Evolutionary conservation across 164 flowering plant species (phyloP).

Genomic region (Kalanchoe fedtschenkoi): DNA sequence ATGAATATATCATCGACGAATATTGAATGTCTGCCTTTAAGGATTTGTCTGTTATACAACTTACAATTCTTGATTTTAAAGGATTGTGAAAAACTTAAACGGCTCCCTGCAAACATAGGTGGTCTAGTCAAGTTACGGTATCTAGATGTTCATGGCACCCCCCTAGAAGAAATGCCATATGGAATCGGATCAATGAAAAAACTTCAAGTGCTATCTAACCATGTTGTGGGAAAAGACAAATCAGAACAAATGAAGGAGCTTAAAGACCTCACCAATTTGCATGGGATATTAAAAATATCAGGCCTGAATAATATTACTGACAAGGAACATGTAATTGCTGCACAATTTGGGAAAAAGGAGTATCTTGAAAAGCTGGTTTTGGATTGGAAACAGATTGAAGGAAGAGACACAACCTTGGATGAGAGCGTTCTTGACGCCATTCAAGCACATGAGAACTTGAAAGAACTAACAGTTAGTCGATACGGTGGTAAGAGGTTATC

Average conservation of each 20-base stretch:
- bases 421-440: slow-evolving; percentile 5
- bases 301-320: slow-evolving; percentile 11
- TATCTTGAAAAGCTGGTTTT: slow-evolving; percentile 3
- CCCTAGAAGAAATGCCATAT: not conserved
- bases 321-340: slow-evolving; percentile 7
- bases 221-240: not conserved
- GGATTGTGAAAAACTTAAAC: not conserved
- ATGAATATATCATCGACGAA: slow-evolving; percentile 7
- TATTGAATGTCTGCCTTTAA: slow-evolving; percentile 5
- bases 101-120: not conserved
- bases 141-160: not conserved
- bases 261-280: not conserved
- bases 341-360: slow-evolving; percentile 10
- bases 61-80: slow-evolving; percentile 8
- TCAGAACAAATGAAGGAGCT: slow-evolving; percentile 5
- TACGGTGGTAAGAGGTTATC: slow-evolving; percentile 14
- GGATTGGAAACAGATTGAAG: slow-evolving; percentile 1
- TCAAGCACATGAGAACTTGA: slow-evolving; percentile 6
- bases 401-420: not conserved
- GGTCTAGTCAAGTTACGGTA: not conserved
- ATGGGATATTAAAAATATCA: slow-evolving; percentile 2
- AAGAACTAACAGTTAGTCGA: not conserved
- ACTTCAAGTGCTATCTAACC: slow-evolving; percentile 1
- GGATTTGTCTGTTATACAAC: not conserved
- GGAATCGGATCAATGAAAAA: not conserved